Evolutionary conservation across 257 asterid genomes (phyloP).

Genomic region (Salvia miltiorrhiza): DNA sequence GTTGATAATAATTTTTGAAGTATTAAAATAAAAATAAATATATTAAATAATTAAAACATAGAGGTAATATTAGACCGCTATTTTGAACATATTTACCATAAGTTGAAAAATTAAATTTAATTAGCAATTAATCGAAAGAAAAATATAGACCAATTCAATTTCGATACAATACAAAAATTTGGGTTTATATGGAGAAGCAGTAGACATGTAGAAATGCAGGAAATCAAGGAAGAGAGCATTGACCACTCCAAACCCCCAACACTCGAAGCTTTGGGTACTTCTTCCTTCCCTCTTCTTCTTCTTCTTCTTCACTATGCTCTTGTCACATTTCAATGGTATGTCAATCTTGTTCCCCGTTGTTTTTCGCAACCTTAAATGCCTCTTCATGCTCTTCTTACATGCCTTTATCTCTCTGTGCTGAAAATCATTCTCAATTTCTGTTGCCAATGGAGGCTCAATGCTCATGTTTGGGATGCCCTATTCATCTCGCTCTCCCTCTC

Average conservation of each 20-base stretch:
- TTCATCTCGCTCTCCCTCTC: neutral
- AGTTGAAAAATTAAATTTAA: too few relatives aligned
- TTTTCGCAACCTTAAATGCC: neutral
- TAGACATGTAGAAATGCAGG: too few relatives aligned
- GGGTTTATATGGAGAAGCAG: neutral
- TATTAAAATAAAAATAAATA: too few relatives aligned
- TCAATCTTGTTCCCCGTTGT: neutral
- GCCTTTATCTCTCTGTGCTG: neutral
- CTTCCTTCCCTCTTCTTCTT: conserved; percentile 11
- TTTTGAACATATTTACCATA: too few relatives aligned
- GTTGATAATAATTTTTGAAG: too few relatives aligned
- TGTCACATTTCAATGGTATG: conserved; percentile 22
- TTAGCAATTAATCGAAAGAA: too few relatives aligned
- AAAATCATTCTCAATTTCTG: conserved; percentile 3
- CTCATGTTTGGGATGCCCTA: neutral
- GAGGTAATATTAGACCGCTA: too few relatives aligned
- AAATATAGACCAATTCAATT: too few relatives aligned
- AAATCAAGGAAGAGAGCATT: neutral
- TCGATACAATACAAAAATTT: too few relatives aligned
- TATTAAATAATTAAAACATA: too few relatives aligned
- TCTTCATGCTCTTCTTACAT: neutral
- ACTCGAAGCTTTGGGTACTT: neutral
- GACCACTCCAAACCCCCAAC: conserved; percentile 19
- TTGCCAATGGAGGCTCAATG: neutral
- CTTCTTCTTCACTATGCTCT: conserved; percentile 12